Conservation (phyloP, 2,329 filamentous ascomycete species). For the Colletotrichum siamense region DNA sequence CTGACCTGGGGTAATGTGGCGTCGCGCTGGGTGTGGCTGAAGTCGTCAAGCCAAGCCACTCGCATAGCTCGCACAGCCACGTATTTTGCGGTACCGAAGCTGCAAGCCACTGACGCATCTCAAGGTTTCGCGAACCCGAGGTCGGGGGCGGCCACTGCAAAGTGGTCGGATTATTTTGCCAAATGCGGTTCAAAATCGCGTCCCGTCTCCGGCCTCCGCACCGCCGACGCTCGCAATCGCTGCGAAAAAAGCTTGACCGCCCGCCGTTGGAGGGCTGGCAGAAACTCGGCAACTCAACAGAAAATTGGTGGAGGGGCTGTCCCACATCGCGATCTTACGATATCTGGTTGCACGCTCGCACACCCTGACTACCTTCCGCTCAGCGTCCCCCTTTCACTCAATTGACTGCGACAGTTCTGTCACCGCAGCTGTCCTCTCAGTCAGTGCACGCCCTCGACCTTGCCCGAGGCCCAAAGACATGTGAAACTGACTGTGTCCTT, state of each 20-base stretch:
- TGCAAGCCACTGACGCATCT: background rate
- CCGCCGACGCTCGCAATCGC: background rate
- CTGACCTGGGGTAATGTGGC: background rate
- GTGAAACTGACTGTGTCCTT: background rate
- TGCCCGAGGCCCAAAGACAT: background rate
- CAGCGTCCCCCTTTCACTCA: background rate
- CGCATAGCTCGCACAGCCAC: background rate
- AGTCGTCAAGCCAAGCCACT: background rate
- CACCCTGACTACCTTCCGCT: background rate
- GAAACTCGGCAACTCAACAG: conserved; percentile 19
- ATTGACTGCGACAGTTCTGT: conserved; percentile 2
- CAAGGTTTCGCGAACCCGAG: background rate
- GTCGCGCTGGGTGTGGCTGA: background rate
- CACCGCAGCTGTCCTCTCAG: background rate
- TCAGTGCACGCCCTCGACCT: background rate
- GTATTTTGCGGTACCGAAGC: background rate
- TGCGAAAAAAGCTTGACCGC: conserved; percentile 10
- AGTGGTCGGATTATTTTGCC: conserved; percentile 8
- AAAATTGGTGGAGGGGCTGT: conserved; percentile 19
- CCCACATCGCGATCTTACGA: conserved; percentile 17
- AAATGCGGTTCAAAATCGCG: background rate
- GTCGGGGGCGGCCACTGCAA: background rate
- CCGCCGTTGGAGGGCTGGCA: conserved; percentile 10
- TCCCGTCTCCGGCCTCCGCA: background rate
- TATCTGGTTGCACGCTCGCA: conserved; percentile 8